Base-by-base conservation (phyloP, 1,139 yeast species). In the Pichiaceae sp. region DNA sequence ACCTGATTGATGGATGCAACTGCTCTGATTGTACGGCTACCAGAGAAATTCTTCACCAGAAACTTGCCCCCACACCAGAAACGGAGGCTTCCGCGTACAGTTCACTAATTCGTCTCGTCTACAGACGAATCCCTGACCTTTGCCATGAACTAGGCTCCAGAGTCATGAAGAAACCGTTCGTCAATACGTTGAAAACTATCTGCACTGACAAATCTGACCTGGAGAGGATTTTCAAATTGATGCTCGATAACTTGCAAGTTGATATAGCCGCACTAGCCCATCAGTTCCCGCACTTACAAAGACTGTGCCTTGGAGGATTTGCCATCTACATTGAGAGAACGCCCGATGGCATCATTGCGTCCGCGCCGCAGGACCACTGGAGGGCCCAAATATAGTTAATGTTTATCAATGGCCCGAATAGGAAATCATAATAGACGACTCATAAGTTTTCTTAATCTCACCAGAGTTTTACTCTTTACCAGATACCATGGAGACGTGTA, bases 301-400 rank as follows among this genome's bases (percentile, higher is more conserved):
- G 31, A 3, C 35, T 54, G 2, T 52, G 52, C 27, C 33, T 54
- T 6, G 58, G 58, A 4, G 58, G 54, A 3, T 41, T 49, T 5
- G 31, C 32, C 6, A 26, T 50, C 27, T 8, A 37, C 4, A 35
- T 48, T 28, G 33, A 32, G 7, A 26, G 38, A 20, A 9, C 25
- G 2, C 23, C 18, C 1, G 21, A 29, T 11, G 18, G 23, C 2
- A 26, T 34, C 6, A 28, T 25, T 3, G 27, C 41, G 7, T 25
- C 19, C 3, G 54, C 47, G 14, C 41, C 43, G 9, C 43, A 47
- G 27, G 51, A 49, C 30, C 34, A 38, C 11, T 50, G 50, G 50
- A 26, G 18, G 4, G 21, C n/a, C n/a, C 24, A 26, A 21, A 21
- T 21, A 21, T 21, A 7, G 24, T 21, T 11, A 20, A 20, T 42